Base-by-base conservation (phyloP, 2,329 filamentous ascomycete genomes). In the Cryphonectria parasitica region DNA sequence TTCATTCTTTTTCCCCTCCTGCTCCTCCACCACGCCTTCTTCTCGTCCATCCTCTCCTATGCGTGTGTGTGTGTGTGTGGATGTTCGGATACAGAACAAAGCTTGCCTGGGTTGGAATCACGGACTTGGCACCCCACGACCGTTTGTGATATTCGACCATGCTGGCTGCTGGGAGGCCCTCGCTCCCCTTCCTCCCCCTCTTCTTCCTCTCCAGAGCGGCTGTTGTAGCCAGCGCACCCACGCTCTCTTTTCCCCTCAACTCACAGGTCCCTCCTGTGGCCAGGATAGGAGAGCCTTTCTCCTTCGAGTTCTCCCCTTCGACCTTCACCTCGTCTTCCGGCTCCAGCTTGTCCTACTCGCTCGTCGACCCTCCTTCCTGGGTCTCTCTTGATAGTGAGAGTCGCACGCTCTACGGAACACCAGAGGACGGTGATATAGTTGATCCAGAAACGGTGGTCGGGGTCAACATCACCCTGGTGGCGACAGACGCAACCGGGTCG, bases 251-350 rank as follows among this genome's bases (percentile, higher is more conserved):
- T 75, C 94, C 94, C 0, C 85, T 97, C 79, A 97, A 96, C 80
- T 90, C 92, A 2, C 94, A 97, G 79, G 86, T 97, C 0, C 94
- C 94, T 43, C 91, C 91, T 3, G 91, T 95, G 67, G 94, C 93
- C 28, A 87, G 92, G 74, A 84, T 92, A 71, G 87, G 86, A 56
- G 78, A 90, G 75, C 84, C 85, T 2, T 96, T 93, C 79, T 87
- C 84, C 13, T 94, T 95, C 77, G 84, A 87, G 41, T 92, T 97
- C 76, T 91, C 92, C 13, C 80, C 85, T 22, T 89, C 90, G 54
- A 97, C 94, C 0, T 97, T 97, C 80, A 83, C 85, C 19, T 91
- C 91, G 22, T 79, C 82, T 58, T 81, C 82, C 15, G 77, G 78
- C 45, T 80, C 83, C 1, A 77, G 83, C 58, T 86, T 94, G 66